phyloP scores from a whole-genome alignment of 2,329 filamentous ascomycete genomes.

The Stylonectria norvegica region DNA sequence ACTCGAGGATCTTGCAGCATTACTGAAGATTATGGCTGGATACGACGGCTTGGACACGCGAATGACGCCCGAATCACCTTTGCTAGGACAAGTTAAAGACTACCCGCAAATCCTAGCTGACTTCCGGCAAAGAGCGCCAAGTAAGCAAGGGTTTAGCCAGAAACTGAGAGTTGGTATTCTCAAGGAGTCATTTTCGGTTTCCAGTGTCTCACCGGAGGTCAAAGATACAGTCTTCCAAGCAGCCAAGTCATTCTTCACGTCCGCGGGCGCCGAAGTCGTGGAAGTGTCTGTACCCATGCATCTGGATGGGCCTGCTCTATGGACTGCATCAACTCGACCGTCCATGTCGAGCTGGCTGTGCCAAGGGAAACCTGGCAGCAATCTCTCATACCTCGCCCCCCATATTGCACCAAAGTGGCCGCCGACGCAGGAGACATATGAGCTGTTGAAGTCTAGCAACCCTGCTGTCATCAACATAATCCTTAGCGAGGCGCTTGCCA shows the following conservation, averaged over 20 bases:
- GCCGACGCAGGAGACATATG: slow-evolving; percentile 39
- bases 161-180: slow-evolving; percentile 42
- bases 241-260: slow-evolving; percentile 31
- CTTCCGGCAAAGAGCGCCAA: slow-evolving; percentile 8
- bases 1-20: slow-evolving; percentile 34
- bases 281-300: slow-evolving; percentile 49
- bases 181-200: slow-evolving; percentile 40
- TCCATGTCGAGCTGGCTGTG: slow-evolving; percentile 32
- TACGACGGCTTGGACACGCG: slow-evolving; percentile 44
- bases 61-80: slow-evolving; percentile 38
- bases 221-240: slow-evolving; percentile 34
- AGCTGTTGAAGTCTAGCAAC: slow-evolving; percentile 40
- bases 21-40: slow-evolving; percentile 38
- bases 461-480: slow-evolving; percentile 47
- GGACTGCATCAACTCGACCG: slow-evolving; percentile 30
- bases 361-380: slow-evolving; percentile 30
- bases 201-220: slow-evolving; percentile 39
- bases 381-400: slow-evolving; percentile 32
- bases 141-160: slow-evolving; percentile 21
- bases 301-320: slow-evolving; percentile 37
- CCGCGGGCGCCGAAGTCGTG: slow-evolving; percentile 41
- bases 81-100: slow-evolving; percentile 32
- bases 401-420: slow-evolving; percentile 36
- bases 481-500: slow-evolving; percentile 36
- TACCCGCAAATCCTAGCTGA: slow-evolving; percentile 26